phyloP scores from a whole-genome alignment of 2,329 filamentous ascomycete species.

The Aspergillus costaricaensis region DNA sequence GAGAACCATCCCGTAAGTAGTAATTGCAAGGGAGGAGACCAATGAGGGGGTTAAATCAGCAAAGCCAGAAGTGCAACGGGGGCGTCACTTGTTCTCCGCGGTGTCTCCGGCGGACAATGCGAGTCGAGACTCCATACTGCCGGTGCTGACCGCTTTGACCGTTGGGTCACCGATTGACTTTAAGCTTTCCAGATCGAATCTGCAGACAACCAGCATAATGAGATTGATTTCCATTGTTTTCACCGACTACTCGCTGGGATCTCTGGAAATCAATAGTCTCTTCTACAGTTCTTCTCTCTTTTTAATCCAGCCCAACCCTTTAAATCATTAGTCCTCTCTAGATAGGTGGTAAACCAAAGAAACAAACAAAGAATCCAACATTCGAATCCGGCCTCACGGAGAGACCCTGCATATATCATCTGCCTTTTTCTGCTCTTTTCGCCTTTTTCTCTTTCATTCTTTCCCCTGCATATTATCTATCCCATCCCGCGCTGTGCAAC shows the following conservation, averaged over 20 bases:
- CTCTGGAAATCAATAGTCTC: no score
- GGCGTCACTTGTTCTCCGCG: conserved; percentile 23
- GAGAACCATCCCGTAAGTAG: conserved; percentile 58
- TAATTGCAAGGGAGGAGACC: not conserved
- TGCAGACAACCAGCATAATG: not conserved
- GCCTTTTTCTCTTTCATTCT: not conserved
- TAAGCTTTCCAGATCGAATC: not conserved
- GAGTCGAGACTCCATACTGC: conserved; percentile 33
- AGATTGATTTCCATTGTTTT: not conserved
- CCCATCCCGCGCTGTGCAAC: not conserved
- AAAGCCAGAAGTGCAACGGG: not conserved
- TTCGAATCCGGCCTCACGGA: not conserved
- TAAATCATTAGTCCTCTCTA: conserved; percentile 9
- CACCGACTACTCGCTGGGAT: no score
- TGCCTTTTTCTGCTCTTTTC: not conserved
- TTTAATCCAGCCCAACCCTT: no score
- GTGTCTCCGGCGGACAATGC: conserved; percentile 25
- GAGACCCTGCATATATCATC: not conserved
- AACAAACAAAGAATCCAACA: not conserved
- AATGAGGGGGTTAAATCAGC: not conserved
- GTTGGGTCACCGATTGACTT: not conserved
- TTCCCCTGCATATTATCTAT: conserved; percentile 3
- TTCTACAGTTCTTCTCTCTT: no score
- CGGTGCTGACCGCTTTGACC: conserved; percentile 27
- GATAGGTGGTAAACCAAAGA: not conserved